Base-by-base conservation (phyloP, 441 rosid genomes). In the Isatis lusitanica region DNA sequence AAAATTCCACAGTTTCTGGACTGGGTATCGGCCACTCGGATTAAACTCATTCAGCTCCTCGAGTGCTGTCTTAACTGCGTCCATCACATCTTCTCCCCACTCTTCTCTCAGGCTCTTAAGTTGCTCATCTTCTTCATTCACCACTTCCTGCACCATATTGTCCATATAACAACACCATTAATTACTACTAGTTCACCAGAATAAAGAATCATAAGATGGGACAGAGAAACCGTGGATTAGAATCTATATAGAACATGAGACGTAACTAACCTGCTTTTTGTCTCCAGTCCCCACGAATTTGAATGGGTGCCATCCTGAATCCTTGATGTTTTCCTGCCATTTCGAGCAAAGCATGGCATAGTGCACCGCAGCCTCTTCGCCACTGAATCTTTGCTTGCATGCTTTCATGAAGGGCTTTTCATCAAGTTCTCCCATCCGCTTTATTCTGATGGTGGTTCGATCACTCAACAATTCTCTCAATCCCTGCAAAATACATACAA, bases 381-480 rank as follows among this genome's bases (percentile, higher is more conserved):
- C 38, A 11, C 70, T 61, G 71, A 79, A 94, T 72, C 76, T 87
- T 73, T 79, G 38, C 69, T 80, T 83, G 86, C 96, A 90, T 4
- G 86, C 79, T 43, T 73, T 71, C 36, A 70, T 59, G 69, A 92
- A 88, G 9, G 93, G 79, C 80, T 85, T 90, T 38, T 53, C 59
- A 42, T 92, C 91, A 39, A 94, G 80, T 64, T 90, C 98, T 11
- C 98, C 98, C 92, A 94, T 80, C 68, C 97, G 84, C 81, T 88
- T 92, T 66, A 90, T 61, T 43, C 90, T 87, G 67, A 94, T 87
- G 79, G 7, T 59, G 6, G 80, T 71, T 11, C 82, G 73, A 30
- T 64, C 76, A 47, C 64, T 80, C 63, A 83, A 75, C 71, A 79
- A 39, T 9, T 88, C 89, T 50, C 24, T 42, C 85, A 94, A 50